Conservation (phyloP, 1,139 yeast genomes). For the Yamadazyma pseudoaaseri region DNA sequence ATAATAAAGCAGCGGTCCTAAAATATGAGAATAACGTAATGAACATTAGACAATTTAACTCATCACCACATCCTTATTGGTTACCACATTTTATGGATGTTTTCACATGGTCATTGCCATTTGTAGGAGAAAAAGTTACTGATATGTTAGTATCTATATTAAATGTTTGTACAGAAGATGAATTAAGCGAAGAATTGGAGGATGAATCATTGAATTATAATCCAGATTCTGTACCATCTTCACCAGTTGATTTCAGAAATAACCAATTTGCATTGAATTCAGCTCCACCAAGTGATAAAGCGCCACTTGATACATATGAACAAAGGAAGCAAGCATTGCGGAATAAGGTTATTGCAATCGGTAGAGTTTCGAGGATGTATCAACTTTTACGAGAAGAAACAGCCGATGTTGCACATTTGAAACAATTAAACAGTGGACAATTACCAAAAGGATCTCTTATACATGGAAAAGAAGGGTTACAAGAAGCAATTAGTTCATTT, state of each 20-base stretch:
- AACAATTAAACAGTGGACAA: slow-evolving; percentile 59
- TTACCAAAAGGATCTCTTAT: slow-evolving; percentile 87
- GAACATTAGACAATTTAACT: slow-evolving; percentile 93
- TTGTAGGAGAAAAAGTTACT: slow-evolving; percentile 95
- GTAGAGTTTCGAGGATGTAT: slow-evolving; percentile 92
- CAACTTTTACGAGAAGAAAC: slow-evolving; percentile 86
- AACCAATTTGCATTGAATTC: slow-evolving; percentile 6
- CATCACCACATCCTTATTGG: slow-evolving; percentile 96
- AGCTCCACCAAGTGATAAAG: slow-evolving; percentile 10
- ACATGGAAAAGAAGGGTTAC: slow-evolving; percentile 80
- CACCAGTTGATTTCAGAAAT: slow-evolving; percentile 14
- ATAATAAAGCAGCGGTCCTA: slow-evolving; percentile 93
- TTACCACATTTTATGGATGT: slow-evolving; percentile 97
- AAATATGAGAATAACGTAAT: slow-evolving; percentile 88
- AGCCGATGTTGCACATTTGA: slow-evolving; percentile 81
- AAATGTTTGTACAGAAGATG: slow-evolving; percentile 95
- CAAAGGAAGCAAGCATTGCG: slow-evolving; percentile 65
- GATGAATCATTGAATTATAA: slow-evolving; percentile 21
- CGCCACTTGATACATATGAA: slow-evolving; percentile 23
- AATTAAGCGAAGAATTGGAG: slow-evolving; percentile 73
- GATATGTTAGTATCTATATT: slow-evolving; percentile 90
- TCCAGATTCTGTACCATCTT: slow-evolving; percentile 13
- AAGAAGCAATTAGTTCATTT: slow-evolving; percentile 66
- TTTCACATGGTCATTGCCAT: slow-evolving; percentile 96
- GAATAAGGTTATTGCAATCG: slow-evolving; percentile 91